Evolutionary conservation across 306 rosid species (phyloP), one percentile per base, ranked within the genome.

Genomic region (Lupinus albus): DNA sequence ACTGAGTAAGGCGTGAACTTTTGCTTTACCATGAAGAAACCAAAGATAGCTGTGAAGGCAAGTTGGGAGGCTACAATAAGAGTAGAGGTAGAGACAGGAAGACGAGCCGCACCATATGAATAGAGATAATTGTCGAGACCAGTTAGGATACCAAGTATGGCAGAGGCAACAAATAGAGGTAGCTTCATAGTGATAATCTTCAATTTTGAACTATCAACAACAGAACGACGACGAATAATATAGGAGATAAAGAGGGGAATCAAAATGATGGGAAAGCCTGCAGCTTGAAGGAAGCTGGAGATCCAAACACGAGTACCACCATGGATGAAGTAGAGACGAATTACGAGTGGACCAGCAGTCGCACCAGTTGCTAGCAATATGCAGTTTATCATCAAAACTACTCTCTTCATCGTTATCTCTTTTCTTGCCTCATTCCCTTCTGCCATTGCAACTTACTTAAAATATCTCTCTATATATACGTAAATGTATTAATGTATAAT

Each of bases 51-150:
- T 1, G 45, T 39, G 45, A 39, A 39, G 0, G 45, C 45, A 12
- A 39, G 45, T 3, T 39, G 45, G 3, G 45, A 8, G 45, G 45
- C 11, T 8, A 39, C 0, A 12, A 39, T 39, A 2, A 39, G 45
- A 39, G 45, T 12, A 2, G 45, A 1, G 10, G 45, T 39, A 12
- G 45, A 39, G 9, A 39, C 45, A 39, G 45, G 45, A 39, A 39
- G 45, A 7, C 45, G 76, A 0, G 81, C 66, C 9, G 79, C 57
- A 17, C 88, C 86, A 52, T 76, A 81, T 2, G 91, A 79, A 66
- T 83, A 86, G n/a, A 86, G 14, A 49, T 83, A 86, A 44, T 86
- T 78, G 68, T 83, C 84, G 2, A 86, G n/a, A 72, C 88, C 88
- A 14, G 83, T 83, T 39, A 86, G 0, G 35, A 79, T 0, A 16